phyloP scores from a whole-genome alignment of 2,329 filamentous ascomycete genomes.

The Ramularia collo-cygni region DNA sequence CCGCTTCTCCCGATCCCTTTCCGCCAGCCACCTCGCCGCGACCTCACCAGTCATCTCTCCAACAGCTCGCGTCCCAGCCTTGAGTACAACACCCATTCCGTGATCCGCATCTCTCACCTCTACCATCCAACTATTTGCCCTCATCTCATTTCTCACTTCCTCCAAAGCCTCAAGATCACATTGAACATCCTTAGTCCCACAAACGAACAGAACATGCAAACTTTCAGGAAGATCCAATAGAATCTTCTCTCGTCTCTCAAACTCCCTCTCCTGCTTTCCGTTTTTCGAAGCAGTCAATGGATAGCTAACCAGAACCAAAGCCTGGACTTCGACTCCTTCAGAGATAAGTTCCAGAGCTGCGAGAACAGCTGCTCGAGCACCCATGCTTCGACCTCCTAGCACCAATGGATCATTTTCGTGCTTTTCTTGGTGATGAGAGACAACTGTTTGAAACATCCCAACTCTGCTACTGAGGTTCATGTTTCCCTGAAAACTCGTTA shows the following conservation, averaged over 20 bases:
- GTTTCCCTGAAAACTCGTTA: conserved; percentile 36
- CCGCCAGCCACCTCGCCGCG: conserved; percentile 12
- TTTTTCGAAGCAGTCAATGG: conserved; percentile 35
- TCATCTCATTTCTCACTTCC: conserved; percentile 32
- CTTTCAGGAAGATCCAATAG: conserved; percentile 29
- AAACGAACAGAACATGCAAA: conserved; percentile 35
- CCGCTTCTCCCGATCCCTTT: conserved; percentile 4
- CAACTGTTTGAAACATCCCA: conserved; percentile 33
- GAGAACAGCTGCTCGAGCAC: conserved; percentile 37
- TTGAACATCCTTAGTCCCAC: conserved; percentile 33
- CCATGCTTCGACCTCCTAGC: conserved; percentile 40
- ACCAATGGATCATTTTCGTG: conserved; percentile 19
- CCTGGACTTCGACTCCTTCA: conserved; percentile 5
- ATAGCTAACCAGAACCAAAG: conserved; percentile 36
- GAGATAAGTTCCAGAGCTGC: conserved; percentile 28
- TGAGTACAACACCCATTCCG: conserved; percentile 10
- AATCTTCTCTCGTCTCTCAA: conserved; percentile 33
- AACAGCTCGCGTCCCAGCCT: conserved; percentile 3
- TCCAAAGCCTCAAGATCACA: conserved; percentile 28
- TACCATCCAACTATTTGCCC: conserved; percentile 31
- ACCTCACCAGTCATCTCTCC: conserved; percentile 12
- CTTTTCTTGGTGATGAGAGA: too few species aligned
- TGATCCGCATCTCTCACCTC: conserved; percentile 34
- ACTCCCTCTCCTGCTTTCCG: conserved; percentile 21
- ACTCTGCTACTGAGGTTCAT: conserved; percentile 36